Conservation (phyloP, 2,329 filamentous ascomycete genomes). For the Colletotrichum horii region DNA sequence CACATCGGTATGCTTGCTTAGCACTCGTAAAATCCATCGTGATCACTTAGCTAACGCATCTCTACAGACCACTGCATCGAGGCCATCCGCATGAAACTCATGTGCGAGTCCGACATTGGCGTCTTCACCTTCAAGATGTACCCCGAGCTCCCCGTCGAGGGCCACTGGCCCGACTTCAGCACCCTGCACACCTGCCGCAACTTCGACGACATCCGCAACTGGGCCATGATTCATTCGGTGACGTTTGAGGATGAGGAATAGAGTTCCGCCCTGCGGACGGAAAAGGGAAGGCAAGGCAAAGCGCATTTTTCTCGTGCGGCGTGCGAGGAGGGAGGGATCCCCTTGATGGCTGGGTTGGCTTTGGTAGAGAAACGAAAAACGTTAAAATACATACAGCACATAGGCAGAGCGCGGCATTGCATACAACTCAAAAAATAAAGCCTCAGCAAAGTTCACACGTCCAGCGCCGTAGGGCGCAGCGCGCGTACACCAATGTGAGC, state of each 20-base stretch:
- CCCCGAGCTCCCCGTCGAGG: constrained; percentile 47
- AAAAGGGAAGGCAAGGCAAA: background rate
- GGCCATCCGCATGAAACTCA: constrained; percentile 55
- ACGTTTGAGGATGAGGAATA: constrained; percentile 48
- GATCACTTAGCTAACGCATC: background rate
- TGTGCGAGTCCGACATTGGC: constrained; percentile 61
- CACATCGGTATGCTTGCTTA: constrained; percentile 40
- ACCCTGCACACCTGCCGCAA: constrained; percentile 59
- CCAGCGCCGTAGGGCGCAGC: background rate
- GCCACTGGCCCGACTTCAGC: constrained; percentile 61
- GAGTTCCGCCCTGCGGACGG: background rate
- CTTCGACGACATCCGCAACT: constrained; percentile 55
- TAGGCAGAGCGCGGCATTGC: background rate
- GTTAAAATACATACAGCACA: background rate
- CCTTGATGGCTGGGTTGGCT: background rate
- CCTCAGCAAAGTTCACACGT: background rate
- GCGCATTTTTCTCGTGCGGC: too few species aligned
- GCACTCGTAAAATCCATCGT: background rate
- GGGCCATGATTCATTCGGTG: constrained; percentile 58
- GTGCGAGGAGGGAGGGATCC: background rate
- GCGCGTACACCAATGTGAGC: background rate
- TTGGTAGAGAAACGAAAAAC: background rate
- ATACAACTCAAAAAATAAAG: background rate
- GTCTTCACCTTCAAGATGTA: constrained; percentile 58
- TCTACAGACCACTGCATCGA: constrained; percentile 57